A percentile compares a stretch with the other conserved stretches of the same genome.
These are phyloP conservation scores for Vigna mungo DNA, from an alignment of 306 rosid genomes.

Conservation along the genomic window DNA sequence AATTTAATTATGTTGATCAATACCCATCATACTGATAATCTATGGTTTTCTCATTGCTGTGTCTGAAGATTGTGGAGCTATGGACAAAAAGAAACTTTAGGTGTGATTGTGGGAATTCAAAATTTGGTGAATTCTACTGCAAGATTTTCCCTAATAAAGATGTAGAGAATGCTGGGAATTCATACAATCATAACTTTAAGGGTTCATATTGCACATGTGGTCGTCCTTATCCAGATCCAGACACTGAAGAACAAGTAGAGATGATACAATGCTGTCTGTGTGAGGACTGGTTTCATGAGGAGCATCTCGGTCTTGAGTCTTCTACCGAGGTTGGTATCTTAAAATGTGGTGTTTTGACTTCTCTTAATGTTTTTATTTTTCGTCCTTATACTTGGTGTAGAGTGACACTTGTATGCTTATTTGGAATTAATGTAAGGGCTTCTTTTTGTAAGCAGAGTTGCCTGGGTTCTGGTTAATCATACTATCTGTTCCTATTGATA, in stretches of 20 bases:
- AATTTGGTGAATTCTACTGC: constrained; percentile 89
- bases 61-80: constrained; percentile 82
- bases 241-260: constrained; percentile 88
- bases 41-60: constrained; percentile 40
- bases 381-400: constrained; percentile 4
- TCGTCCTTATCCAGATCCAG: constrained; percentile 96
- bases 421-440: not conserved
- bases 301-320: constrained; percentile 85
- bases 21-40: constrained; percentile 8
- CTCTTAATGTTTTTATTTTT: constrained; percentile 13
- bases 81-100: constrained; percentile 97
- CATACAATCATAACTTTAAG: constrained; percentile 89
- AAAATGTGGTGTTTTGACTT: constrained; percentile 11
- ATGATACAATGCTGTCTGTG: constrained; percentile 97
- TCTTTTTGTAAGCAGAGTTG: constrained; percentile 10
- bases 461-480: constrained; percentile 18
- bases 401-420: constrained; percentile 13
- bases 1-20: constrained; percentile 12
- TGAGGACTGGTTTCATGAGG: constrained; percentile 99
- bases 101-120: constrained; percentile 98
- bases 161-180: constrained; percentile 73
- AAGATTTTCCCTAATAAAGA: constrained; percentile 83
- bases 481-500: constrained; percentile 10
- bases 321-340: constrained; percentile 78
- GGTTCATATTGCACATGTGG: constrained; percentile 92